Conservation (phyloP, 2,329 filamentous ascomycete genomes). For the Colletotrichum incanum region DNA sequence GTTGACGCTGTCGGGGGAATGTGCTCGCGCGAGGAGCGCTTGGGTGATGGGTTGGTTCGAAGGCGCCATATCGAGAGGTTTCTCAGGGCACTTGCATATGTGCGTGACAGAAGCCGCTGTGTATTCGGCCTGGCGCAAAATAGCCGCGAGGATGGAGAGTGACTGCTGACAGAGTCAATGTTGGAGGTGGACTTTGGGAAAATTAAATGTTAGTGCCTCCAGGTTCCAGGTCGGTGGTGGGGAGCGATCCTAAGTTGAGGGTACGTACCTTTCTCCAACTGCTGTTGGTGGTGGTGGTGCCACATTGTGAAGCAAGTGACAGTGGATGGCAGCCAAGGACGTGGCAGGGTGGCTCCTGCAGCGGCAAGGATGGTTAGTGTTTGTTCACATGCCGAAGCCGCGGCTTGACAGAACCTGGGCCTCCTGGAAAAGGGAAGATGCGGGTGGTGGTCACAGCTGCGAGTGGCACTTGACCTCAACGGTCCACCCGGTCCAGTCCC, state of each 20-base stretch:
- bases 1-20: slow-evolving; percentile 79
- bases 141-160: background rate
- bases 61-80: slow-evolving; percentile 51
- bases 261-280: slow-evolving; percentile 10
- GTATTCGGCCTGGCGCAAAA: background rate
- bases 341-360: slow-evolving; percentile 18
- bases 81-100: background rate
- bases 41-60: slow-evolving; percentile 64
- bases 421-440: background rate
- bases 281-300: background rate
- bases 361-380: slow-evolving; percentile 23
- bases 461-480: slow-evolving; percentile 37
- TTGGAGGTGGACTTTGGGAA: slow-evolving; percentile 2
- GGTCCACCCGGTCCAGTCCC: slow-evolving; percentile 28
- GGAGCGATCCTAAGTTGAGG: background rate
- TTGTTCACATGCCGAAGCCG: slow-evolving; percentile 42
- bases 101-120: background rate
- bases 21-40: slow-evolving; percentile 81
- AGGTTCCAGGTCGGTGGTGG: slow-evolving; percentile 18
- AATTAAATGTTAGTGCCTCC: slow-evolving; percentile 46
- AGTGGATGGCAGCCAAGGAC: background rate
- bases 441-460: background rate
- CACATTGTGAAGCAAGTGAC: background rate
- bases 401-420: slow-evolving; percentile 30
- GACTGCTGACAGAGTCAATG: background rate